These are phyloP conservation scores for Chalara sp. DNA, from an alignment of 2,329 filamentous ascomycete genomes.

Conservation along the genomic window DNA sequence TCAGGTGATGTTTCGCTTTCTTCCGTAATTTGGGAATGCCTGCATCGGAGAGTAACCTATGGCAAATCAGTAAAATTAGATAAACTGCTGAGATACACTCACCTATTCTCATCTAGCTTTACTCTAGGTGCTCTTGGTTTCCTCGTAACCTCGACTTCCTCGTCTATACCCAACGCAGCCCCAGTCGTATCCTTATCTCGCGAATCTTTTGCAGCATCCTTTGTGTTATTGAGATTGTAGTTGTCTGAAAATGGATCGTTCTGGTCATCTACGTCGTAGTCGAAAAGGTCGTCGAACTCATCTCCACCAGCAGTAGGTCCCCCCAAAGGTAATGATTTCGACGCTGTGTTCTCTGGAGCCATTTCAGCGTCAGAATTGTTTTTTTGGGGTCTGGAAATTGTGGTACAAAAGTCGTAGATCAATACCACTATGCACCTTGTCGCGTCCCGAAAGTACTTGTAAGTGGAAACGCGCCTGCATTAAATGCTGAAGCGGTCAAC, in stretches of 20 bases:
- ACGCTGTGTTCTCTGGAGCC: too few species aligned
- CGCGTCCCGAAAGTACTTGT: too few species aligned
- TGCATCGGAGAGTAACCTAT: conserved; percentile 69
- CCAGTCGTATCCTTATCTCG: conserved; percentile 34
- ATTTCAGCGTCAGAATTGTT: too few species aligned
- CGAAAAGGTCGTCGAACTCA: conserved; percentile 62
- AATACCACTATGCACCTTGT: too few species aligned
- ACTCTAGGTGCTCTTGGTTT: conserved; percentile 72
- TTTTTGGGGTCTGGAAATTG: too few species aligned
- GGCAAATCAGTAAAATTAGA: conserved; percentile 12
- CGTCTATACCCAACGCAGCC: conserved; percentile 68
- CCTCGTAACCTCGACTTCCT: conserved; percentile 68
- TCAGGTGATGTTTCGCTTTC: conserved; percentile 62
- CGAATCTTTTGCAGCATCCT: conserved; percentile 36
- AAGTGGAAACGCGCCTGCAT: too few species aligned
- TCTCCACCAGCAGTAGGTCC: conserved; percentile 30
- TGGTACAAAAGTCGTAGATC: too few species aligned
- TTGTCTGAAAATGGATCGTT: conserved; percentile 24
- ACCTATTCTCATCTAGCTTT: conserved; percentile 82
- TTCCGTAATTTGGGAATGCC: conserved; percentile 78
- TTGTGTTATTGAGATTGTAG: conserved; percentile 17
- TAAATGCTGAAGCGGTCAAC: too few species aligned
- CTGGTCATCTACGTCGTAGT: conserved; percentile 58
- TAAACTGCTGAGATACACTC: conserved; percentile 7
- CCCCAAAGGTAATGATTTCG: conserved; percentile 9